phyloP scores from a whole-genome alignment of 345 rosid genomes.

The Eucalyptus melliodora region DNA sequence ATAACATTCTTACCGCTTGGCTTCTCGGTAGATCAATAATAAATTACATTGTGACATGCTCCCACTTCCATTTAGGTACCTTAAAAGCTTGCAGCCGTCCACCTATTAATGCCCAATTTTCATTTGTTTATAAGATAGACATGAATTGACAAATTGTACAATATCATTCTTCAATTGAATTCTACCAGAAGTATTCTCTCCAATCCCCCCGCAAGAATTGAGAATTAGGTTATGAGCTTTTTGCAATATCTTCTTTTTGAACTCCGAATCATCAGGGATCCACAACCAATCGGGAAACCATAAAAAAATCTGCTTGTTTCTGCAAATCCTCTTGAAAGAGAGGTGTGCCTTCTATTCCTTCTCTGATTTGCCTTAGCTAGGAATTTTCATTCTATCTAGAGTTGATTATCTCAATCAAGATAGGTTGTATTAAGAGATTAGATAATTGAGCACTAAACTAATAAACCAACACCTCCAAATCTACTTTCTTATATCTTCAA shows the following conservation, averaged over 20 bases:
- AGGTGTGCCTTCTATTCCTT: background rate
- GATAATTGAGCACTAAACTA: background rate
- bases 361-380: background rate
- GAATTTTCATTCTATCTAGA: background rate
- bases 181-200: background rate
- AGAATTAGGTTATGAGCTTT: background rate
- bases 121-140: too few relatives aligned
- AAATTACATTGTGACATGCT: background rate
- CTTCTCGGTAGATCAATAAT: background rate
- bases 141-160: background rate
- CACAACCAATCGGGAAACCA: background rate
- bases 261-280: background rate
- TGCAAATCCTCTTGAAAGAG: too few relatives aligned
- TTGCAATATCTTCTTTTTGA: background rate
- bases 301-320: background rate
- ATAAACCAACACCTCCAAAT: background rate
- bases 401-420: background rate
- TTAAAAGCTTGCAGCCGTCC: background rate
- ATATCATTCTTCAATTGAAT: background rate
- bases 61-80: background rate
- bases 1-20: background rate
- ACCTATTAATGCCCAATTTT: background rate
- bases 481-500: background rate
- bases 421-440: background rate
- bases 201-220: background rate